Conservation (phyloP, 768 basidiomycete genomes). For the Leccinum uliginosum region DNA sequence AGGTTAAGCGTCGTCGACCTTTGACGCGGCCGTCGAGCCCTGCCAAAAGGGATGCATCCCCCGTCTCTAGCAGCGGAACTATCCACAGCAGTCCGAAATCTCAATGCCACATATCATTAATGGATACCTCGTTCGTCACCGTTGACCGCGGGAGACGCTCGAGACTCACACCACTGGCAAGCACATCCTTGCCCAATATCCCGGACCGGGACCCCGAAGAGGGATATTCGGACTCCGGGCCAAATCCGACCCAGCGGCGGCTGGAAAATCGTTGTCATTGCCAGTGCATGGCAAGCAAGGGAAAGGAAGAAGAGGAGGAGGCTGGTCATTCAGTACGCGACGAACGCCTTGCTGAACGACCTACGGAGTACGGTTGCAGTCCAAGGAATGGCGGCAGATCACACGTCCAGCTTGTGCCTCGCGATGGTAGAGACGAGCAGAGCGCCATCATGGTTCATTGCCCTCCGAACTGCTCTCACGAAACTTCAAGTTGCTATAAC, state of each 20-base stretch:
- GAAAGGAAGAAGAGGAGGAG: constrained; percentile 1
- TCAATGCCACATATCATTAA: not conserved
- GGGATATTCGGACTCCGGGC: not conserved
- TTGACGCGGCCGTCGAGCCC: constrained; percentile 24
- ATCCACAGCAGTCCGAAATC: not conserved
- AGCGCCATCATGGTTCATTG: constrained; percentile 17
- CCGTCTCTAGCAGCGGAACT: not conserved
- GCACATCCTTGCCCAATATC: constrained; percentile 16
- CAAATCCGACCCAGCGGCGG: not conserved
- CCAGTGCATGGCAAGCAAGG: constrained; percentile 1
- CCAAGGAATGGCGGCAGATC: constrained; percentile 14
- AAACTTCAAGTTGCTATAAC: constrained; percentile 10
- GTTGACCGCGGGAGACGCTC: constrained; percentile 18
- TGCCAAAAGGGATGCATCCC: constrained; percentile 1
- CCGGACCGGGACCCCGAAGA: constrained; percentile 2
- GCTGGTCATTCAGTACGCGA: not conserved
- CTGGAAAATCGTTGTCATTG: not conserved
- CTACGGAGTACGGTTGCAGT: not conserved
- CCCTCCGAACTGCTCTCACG: constrained; percentile 17
- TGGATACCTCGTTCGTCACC: constrained; percentile 18
- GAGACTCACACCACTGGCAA: constrained; percentile 18
- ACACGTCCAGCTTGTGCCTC: constrained; percentile 20
- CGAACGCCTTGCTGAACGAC: constrained; percentile 1
- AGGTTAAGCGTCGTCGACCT: constrained; percentile 21
- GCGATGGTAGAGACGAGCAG: constrained; percentile 6